Base-by-base conservation (phyloP, 2,329 filamentous ascomycete genomes). In the Pestalotiopsis sp. region DNA sequence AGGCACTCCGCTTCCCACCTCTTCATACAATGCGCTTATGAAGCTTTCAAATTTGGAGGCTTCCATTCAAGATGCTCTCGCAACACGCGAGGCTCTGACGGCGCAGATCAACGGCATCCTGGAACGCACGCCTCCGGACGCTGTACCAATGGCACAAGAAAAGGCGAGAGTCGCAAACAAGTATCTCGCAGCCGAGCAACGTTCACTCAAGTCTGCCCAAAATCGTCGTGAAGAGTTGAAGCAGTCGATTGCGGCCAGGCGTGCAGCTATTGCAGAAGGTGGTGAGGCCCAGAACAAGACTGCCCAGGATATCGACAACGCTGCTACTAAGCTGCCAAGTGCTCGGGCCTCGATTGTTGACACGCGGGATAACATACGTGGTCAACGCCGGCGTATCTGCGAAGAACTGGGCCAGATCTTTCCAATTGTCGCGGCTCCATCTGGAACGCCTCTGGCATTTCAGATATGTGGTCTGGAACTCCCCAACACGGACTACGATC, bases 21-120 rank as follows among this genome's bases (percentile, higher is more conserved):
- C 94, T 0, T 94, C 94, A 0, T 98, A 97, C 78, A 94, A 94
- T 75, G 90, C 93, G 2, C 84, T 98, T 23, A 95, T 98, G 91
- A 91, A 93, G 69, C 85, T 98, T 12, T 91, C 93, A 5, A 97
- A 95, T 68, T 85, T 98, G 17, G 94, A 97, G 71, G 93, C 92
- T 77, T 97, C 94, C 67, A 93, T 98, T 27, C 94, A 97, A 77
- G 95, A 98, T 79, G 94, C 94, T 1, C 82, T 97, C 11, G 88
- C 90, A 1, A 97, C 93, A 0, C 90, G 92, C 14, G 89, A 92
- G 69, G 86, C 87, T 66, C 85, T 98, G 9, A 90, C 93, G 62
- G 81, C 86, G n/a, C 93, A 97, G 71, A 97, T 98, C 71, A 93
- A 93, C 71, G 78, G 83, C 0, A 80, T 90, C 0, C 77, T 91